Evolutionary conservation across 2,329 filamentous ascomycete species (phyloP).

Genomic region (Monascus ruber): DNA sequence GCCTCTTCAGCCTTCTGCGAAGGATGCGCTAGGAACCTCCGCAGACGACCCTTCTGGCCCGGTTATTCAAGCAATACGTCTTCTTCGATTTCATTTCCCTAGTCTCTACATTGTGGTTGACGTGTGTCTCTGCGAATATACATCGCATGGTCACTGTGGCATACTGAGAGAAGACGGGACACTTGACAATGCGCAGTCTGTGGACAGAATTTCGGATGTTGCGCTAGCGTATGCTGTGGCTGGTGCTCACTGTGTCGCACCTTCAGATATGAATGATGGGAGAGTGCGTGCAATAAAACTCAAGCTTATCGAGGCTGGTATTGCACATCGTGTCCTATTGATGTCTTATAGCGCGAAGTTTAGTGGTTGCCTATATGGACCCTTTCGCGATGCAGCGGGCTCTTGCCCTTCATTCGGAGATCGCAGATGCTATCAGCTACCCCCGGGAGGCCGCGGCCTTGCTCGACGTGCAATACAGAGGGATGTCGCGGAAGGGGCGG

Average conservation of each 20-base stretch:
- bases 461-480: constrained; percentile 80
- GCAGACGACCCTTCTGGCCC: constrained; percentile 90
- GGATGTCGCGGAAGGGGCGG: constrained; percentile 86
- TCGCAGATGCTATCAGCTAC: constrained; percentile 91
- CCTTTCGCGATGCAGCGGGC: constrained; percentile 91
- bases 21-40: constrained; percentile 82
- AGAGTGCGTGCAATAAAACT: constrained; percentile 95
- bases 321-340: constrained; percentile 79
- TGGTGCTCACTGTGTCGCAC: constrained; percentile 91
- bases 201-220: constrained; percentile 93
- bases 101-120: constrained; percentile 84
- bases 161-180: constrained; percentile 87
- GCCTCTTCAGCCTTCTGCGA: constrained; percentile 65
- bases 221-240: constrained; percentile 94
- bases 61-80: constrained; percentile 74
- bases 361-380: constrained; percentile 88
- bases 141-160: constrained; percentile 92
- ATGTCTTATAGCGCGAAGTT: constrained; percentile 99
- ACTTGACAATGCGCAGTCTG: constrained; percentile 84
- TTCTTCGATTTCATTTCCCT: constrained; percentile 76
- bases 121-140: constrained; percentile 98
- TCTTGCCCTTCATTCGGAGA: constrained; percentile 88
- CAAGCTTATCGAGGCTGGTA: constrained; percentile 88
- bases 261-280: constrained; percentile 98
- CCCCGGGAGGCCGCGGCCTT: constrained; percentile 80